phyloP scores from a whole-genome alignment of 2,329 filamentous ascomycete genomes.

The Aureobasidium lini region DNA sequence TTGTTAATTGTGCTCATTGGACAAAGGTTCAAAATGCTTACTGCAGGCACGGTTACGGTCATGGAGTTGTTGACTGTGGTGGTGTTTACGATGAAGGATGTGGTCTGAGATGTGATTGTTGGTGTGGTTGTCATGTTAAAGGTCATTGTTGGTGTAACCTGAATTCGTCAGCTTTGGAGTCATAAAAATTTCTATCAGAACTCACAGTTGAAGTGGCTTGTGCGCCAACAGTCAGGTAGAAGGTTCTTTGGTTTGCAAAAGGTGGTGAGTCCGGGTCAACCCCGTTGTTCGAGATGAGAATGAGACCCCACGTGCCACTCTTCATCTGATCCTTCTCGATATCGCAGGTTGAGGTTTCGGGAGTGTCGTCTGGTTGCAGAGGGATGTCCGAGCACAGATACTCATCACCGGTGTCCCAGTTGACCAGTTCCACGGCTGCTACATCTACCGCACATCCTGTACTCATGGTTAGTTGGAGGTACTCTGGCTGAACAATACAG shows the following conservation, averaged over 20 bases:
- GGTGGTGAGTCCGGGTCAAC: conserved; percentile 15
- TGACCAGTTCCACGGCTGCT: conserved; percentile 14
- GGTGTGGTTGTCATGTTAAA: conserved; percentile 15
- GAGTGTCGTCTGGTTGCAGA: conserved; percentile 9
- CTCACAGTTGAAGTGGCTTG: conserved; percentile 13
- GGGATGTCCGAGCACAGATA: conserved; percentile 14
- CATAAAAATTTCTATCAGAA: not conserved
- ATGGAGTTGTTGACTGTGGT: conserved; percentile 15
- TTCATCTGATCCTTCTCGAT: conserved; percentile 19
- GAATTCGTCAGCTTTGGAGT: not conserved
- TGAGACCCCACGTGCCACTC: conserved; percentile 17
- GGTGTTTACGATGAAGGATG: conserved; percentile 17
- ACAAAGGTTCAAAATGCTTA: not conserved
- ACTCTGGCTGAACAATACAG: not conserved
- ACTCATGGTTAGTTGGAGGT: not conserved
- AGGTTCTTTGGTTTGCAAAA: conserved; percentile 17
- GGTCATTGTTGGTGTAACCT: conserved; percentile 11
- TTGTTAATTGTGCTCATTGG: not conserved
- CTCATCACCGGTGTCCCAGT: conserved; percentile 15
- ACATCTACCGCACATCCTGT: conserved; percentile 17
- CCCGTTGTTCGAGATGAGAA: conserved; percentile 18
- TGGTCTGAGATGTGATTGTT: conserved; percentile 18
- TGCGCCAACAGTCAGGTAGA: conserved; percentile 14
- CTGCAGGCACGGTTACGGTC: conserved; percentile 14
- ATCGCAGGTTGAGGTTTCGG: conserved; percentile 18